Base-by-base conservation (phyloP, 148 eudicot species). In the Arbutus unedo region DNA sequence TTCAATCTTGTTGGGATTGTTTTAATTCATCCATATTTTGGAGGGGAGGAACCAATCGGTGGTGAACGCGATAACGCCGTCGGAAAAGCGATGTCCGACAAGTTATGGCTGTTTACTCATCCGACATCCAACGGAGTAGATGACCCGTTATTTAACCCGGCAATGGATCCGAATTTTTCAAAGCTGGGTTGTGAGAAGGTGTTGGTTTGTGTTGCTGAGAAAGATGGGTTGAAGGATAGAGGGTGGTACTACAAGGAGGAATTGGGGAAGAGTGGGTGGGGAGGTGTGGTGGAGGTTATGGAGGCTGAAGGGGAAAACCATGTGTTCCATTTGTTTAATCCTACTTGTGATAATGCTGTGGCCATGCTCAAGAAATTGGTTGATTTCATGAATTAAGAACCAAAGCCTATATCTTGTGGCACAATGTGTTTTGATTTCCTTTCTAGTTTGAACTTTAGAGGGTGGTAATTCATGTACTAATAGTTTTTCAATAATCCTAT, bases 1-100 rank as follows among this genome's bases (percentile, higher is more conserved):
- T 4, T 85, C 3, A 81, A 70, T 2, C 6, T 90, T 2, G 25
- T 5, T 2, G 91, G 94, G 11, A 11, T 89, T 56, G 53, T 73
- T 7, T 44, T 90, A 8, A 62, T 88, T 25, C 90, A 89, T 77
- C 96, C 96, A 0, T 85, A 57, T 38, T 90, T 93, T 4, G 62
- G 80, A 21, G 56, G 66, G 0, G 14, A 47, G 31, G 85, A 76
- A 0, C 84, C 81, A 0, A 85, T 81, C 38, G 83, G 19, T 0
- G 19, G 7, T 3, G 79, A 75, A 47, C 18, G 11, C 45, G 6
- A 71, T 56, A 2, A 8, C 21, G 3, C 8, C 3, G 10, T 5
- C 45, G 55, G 76, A 6, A 66, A 41, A 43, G 47, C 41, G 2
- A 0, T 6, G 3, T 54, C 15, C 23, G 82, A 82, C 21, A 74